Base-by-base conservation (phyloP, 2,329 filamentous ascomycete genomes). In the Ascochyta clinopodiicola region DNA sequence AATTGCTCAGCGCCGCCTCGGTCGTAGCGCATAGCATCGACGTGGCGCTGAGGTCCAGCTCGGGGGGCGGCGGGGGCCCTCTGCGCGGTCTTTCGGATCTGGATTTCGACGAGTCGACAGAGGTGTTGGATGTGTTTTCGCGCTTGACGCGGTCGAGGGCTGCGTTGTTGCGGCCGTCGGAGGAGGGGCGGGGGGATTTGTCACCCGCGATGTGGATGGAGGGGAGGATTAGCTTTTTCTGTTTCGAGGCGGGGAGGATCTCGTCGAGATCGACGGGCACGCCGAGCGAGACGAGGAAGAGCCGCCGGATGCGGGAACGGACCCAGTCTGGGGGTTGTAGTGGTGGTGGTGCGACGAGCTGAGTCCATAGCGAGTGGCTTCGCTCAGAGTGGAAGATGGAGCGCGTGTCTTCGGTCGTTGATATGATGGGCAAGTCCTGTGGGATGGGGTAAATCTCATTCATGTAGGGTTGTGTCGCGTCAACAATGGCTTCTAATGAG, bases 271-370 rank as follows among this genome's bases (percentile, higher is more conserved):
- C 95, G 39, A 99, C 92, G 1, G 95, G 95, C 0, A 99, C 95
- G 17, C 95, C 95, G 0, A 99, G 85, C 1, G 93, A 97, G 49
- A 99, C 93, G 37, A 99, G 86, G 74, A 99, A 99, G 24, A 99
- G 85, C 25, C 95, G 90, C 48, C 95, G 88, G 66, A 96, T 99
- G 46, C 93, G 91, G 47, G 92, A 96, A 61, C 95, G 91, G 56
- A 97, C 96, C 95, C 95, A 99, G 76, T 99, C 95, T 0, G 95
- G 94, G 6, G 95, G 95, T 69, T 96, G 92, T 34, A 99, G 85
- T 2, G 95, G 93, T 2, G 95, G 95, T 19, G 95, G 94, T 2
- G 94, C 94, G 27, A 97, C 92, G 4, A 99, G 86, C 79, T 99
- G 95, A 36, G 93, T 92, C 95, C 95, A 99, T 31, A 99, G 82